Base-by-base conservation (phyloP, 176 grass and related monocot genomes). In the Oryza nivara region DNA sequence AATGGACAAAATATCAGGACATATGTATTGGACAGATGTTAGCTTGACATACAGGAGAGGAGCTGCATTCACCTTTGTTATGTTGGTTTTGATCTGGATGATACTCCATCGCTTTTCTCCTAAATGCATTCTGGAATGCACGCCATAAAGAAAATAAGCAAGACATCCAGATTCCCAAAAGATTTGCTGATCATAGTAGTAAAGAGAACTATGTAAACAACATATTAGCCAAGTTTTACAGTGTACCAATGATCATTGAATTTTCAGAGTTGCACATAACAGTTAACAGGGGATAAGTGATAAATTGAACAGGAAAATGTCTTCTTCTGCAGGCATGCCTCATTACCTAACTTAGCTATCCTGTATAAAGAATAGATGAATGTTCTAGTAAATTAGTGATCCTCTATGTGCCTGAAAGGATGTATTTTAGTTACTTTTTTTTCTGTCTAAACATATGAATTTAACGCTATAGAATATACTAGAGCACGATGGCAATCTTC, bases 81-180 rank as follows among this genome's bases (percentile, higher is more conserved):
- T 85, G 81, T 83, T 87, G 85, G 81, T 97, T 97, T 81, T 92
- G 94, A 49, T 97, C 94, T 17, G 94, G 94, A 92, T 97, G 94
- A 34, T 88, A 90, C 79, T 94, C 89, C 89, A 94, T 86, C 68
- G 92, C 94, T 90, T 97, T 97, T 83, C 66, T 88, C 80, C 94
- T 94, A 64, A 97, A 94, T 46, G 92, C 94, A 87, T 46, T 89
- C 94, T 97, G 74, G 47, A 94, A 75, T 76, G 26, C 19, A 87
- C 41, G 69, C 17, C 73, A 87, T 45, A 19, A 70, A 81, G 11
- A 36, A 82, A 76, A 20, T 64, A 80, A 81, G 83, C 11, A 66
- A 71, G 41, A 36, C 20, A 83, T 1, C 74, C 11, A 76, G 19
- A 19, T 60, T 25, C 63, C n/a, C 49, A 10, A 79, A 83, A 54